Base-by-base conservation (phyloP, 768 basidiomycete genomes). In the Psilocybe azurescens region DNA sequence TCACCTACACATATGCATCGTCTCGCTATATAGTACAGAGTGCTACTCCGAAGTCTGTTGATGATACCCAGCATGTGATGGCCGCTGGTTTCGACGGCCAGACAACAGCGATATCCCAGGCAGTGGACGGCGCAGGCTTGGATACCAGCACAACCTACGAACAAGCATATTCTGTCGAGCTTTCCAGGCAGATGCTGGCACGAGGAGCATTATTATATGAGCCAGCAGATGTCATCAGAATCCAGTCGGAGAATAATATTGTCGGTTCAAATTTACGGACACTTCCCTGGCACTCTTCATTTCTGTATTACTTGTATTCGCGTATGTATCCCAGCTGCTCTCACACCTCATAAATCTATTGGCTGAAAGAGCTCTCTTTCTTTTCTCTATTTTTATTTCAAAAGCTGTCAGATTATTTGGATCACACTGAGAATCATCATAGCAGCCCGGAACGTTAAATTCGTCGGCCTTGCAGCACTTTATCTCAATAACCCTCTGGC, bases 1-100 rank as follows among this genome's bases (percentile, higher is more conserved):
- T 60, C 53, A 54, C 13, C 52, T 60, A 60, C 20, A 38, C 1
- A 2, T 60, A 60, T 44, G 5, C 14, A 28, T 60, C 59, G 1
- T 60, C 53, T 9, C 53, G 33, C 3, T 60, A 9, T 49, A 28
- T 55, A 10, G 32, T 55, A 29, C n/a, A 48, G 30, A 46, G 29
- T 3, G 24, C 46, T 20, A 28, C 47, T 29, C 59, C 53, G 8
- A 16, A 46, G 14, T 55, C 59, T 6, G 5, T 38, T n/a, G 30
- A 9, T 44, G 32, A 13, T 11, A 24, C 59, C 33, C 59, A 44
- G 10, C 14, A 41, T 5, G 20, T 60, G 13, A 39, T 46, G 53
- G 53, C 49, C 10, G 44, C 41, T 14, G 52, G 20, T 5, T 36
- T 55, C 28, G 10, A 10, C 3, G 24, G 20, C 38, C 2, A 5